Base-by-base conservation (phyloP, 2,329 filamentous ascomycete species). In the Aspergillus persii region DNA sequence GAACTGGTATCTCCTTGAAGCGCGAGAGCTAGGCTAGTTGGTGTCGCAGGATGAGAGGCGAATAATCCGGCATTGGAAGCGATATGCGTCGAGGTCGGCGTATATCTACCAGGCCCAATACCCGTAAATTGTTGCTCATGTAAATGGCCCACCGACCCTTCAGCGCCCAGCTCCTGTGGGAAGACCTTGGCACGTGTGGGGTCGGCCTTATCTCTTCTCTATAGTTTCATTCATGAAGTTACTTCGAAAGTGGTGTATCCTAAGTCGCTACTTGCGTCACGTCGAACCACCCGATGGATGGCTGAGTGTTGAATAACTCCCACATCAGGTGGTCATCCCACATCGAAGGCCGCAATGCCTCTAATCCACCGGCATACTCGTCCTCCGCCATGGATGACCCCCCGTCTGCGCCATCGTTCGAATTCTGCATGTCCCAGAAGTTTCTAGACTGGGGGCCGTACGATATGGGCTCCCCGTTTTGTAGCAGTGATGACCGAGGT, bases 281-380 rank as follows among this genome's bases (percentile, higher is more conserved):
- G 44, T 53, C 51, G 2, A 53, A 53, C 51, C 51, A 53, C 26
- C 46, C 51, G 30, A 53, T 44, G 2, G 51, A 44, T 9, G 51
- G 51, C 39, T 53, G 51, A n/a, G 44, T 30, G 30, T 46, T 53
- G 36, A 53, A 53, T 8, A 53, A 30, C 8, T 53, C 51, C 51
- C 51, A 53, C 51, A 53, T 53, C 41, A 53, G 36, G 2, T 30
- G 29, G 18, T 53, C 51, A 53, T 53, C 39, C 51, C 51, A 53
- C 33, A 53, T 27, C 26, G 51, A 46, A 8, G 51, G 44, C n/a
- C 36, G 36, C 36, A 41, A 41, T 41, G 15, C 12, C 8, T 15
- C 36, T 6, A 41, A 7, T 41, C 15, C 36, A 41, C 36, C 36
- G 5, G 12, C 4, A 7, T n/a, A 41, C 36, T 41, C 36, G 5